These are phyloP conservation scores for Orbilia javanica DNA, from an alignment of 2,329 filamentous ascomycete species.

Conservation along the genomic window DNA sequence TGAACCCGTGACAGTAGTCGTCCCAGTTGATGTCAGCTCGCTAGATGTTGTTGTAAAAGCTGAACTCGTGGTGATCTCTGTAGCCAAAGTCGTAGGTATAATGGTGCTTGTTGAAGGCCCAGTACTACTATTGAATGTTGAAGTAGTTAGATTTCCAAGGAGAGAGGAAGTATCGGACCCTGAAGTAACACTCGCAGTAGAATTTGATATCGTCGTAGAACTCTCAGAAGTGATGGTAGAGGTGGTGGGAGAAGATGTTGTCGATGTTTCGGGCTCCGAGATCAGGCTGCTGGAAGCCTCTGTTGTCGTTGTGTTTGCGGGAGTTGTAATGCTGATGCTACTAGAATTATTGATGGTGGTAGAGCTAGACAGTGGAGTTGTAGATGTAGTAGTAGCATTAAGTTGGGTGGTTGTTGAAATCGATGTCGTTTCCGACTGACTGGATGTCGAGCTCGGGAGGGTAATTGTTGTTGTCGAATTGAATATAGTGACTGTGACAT, in stretches of 20 bases:
- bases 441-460: slow-evolving; percentile 11
- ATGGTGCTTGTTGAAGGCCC: slow-evolving; percentile 19
- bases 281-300: background rate
- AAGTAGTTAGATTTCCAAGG: slow-evolving; percentile 20
- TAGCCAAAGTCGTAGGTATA: background rate
- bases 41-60: slow-evolving; percentile 26
- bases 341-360: background rate
- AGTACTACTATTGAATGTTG: slow-evolving; percentile 29
- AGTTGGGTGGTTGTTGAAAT: slow-evolving; percentile 15
- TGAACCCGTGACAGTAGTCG: slow-evolving; percentile 23
- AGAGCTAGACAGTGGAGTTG: slow-evolving; percentile 13
- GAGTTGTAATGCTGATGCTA: background rate
- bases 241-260: background rate
- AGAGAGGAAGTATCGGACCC: background rate
- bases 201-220: too few species aligned
- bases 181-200: too few species aligned
- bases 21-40: slow-evolving; percentile 22
- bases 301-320: slow-evolving; percentile 3
- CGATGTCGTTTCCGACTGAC: slow-evolving; percentile 14
- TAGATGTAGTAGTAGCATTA: slow-evolving; percentile 30
- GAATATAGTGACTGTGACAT: slow-evolving; percentile 26
- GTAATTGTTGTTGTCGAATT: slow-evolving; percentile 40
- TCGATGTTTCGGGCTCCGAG: slow-evolving; percentile 12
- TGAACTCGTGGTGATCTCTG: slow-evolving; percentile 19
- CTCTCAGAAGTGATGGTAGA: too few species aligned